A percentile compares a stretch with the other conserved stretches of the same genome.
phyloP scores from a whole-genome alignment of 1,284 basidiomycete genomes.

The Fomitopsis pinicola region DNA sequence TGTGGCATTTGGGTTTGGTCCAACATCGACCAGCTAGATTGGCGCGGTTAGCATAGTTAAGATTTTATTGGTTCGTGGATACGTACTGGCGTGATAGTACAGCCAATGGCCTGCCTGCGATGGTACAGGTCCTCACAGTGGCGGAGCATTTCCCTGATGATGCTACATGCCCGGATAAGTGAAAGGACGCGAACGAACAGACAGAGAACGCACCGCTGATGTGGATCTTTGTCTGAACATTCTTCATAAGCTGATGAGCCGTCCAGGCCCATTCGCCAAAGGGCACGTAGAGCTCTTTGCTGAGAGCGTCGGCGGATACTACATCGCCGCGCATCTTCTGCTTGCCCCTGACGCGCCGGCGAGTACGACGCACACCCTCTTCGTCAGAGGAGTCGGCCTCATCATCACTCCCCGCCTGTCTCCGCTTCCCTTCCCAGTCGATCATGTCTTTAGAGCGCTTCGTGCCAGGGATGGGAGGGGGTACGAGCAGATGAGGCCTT shows the following conservation, averaged over 20 bases:
- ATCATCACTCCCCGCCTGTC: not conserved
- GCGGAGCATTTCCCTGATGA: slow-evolving; percentile 38
- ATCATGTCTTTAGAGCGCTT: not conserved
- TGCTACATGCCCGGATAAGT: slow-evolving; percentile 22
- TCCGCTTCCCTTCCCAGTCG: not conserved
- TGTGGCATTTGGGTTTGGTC: slow-evolving; percentile 11
- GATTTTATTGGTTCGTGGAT: slow-evolving; percentile 35
- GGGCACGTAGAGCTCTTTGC: not conserved
- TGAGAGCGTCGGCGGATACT: not conserved
- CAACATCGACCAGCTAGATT: slow-evolving; percentile 15
- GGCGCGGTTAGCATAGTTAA: not conserved
- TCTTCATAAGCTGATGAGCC: not conserved
- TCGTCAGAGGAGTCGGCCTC: not conserved
- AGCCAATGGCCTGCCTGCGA: slow-evolving; percentile 13
- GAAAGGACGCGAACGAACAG: not conserved
- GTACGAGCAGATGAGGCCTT: not conserved
- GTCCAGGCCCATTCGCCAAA: slow-evolving; percentile 6
- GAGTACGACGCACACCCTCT: not conserved
- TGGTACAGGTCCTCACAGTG: slow-evolving; percentile 29
- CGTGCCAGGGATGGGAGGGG: not conserved
- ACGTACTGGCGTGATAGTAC: slow-evolving; percentile 40
- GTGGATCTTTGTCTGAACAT: not conserved
- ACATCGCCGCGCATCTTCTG: not conserved
- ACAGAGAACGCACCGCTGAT: slow-evolving; percentile 8
- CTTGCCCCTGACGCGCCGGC: not conserved